phyloP scores from a whole-genome alignment of 1,284 basidiomycete genomes.

The Microbotryum saponariae region DNA sequence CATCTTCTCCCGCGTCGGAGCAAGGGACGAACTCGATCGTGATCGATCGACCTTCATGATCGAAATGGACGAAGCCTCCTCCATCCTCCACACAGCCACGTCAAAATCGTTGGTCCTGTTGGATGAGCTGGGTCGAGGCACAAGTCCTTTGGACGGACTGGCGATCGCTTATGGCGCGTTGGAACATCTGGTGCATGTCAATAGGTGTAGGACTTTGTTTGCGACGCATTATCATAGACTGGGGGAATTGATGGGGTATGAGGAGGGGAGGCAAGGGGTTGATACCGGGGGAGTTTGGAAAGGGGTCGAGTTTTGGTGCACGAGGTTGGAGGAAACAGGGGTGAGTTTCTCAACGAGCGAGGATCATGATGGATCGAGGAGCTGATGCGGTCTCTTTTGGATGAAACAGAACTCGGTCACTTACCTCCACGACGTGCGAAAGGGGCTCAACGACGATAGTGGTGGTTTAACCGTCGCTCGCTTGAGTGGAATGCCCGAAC shows the following conservation, averaged over 20 bases:
- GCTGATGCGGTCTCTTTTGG: constrained; percentile 1
- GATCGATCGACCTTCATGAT: constrained; percentile 57
- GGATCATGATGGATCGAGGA: neutral
- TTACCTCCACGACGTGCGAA: constrained; percentile 71
- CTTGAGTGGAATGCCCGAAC: constrained; percentile 70
- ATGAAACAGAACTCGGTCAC: constrained; percentile 54
- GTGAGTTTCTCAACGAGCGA: constrained; percentile 45
- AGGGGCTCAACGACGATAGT: constrained; percentile 82
- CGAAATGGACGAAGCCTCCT: constrained; percentile 46
- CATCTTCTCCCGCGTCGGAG: constrained; percentile 89
- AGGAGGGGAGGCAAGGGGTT: constrained; percentile 31
- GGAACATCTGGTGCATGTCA: constrained; percentile 67
- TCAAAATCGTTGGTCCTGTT: constrained; percentile 65
- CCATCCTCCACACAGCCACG: constrained; percentile 66
- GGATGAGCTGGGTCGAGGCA: constrained; percentile 95
- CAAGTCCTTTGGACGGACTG: constrained; percentile 81
- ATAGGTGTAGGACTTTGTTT: constrained; percentile 75
- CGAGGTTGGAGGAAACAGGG: constrained; percentile 66
- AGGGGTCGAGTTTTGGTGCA: constrained; percentile 76
- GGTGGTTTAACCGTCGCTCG: constrained; percentile 88
- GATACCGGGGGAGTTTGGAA: constrained; percentile 30
- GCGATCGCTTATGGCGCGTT: constrained; percentile 88
- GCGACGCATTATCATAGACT: constrained; percentile 97
- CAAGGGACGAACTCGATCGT: constrained; percentile 87
- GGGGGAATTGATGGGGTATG: constrained; percentile 61